A percentile compares a stretch with the other conserved stretches of the same genome.
Conservation (phyloP, 2,329 filamentous ascomycete species). For the Ilyonectria robusta region DNA sequence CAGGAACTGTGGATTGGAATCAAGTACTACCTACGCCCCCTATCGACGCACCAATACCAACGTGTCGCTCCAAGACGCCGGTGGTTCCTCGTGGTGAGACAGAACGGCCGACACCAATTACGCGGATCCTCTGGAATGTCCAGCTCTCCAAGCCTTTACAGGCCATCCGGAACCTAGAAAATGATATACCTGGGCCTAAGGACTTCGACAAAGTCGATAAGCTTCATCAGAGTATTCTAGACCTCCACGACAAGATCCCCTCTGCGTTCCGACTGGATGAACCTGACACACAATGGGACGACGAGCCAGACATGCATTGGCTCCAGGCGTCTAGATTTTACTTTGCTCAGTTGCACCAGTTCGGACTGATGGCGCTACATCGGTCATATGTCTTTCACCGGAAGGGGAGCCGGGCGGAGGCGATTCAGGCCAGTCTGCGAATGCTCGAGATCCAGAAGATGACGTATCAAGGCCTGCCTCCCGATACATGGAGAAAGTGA, state of each 20-base stretch:
- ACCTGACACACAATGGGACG: slow-evolving; percentile 71
- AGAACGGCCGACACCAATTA: slow-evolving; percentile 71
- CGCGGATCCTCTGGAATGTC: slow-evolving; percentile 66
- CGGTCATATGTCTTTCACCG: slow-evolving; percentile 74
- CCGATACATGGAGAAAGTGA: slow-evolving; percentile 63
- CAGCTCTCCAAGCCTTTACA: slow-evolving; percentile 64
- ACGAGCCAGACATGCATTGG: slow-evolving; percentile 67
- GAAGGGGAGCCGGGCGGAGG: slow-evolving; percentile 66
- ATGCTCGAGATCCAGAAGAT: slow-evolving; percentile 69
- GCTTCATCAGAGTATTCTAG: slow-evolving; percentile 66
- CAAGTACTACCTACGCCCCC: slow-evolving; percentile 64
- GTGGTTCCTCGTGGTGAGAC: slow-evolving; percentile 62
- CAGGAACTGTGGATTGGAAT: slow-evolving; percentile 68
- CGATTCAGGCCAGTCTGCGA: slow-evolving; percentile 67
- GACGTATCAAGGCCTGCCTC: slow-evolving; percentile 63
- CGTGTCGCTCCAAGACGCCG: slow-evolving; percentile 62
- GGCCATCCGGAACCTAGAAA: slow-evolving; percentile 69
- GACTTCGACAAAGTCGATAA: slow-evolving; percentile 68
- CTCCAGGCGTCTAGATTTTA: slow-evolving; percentile 61
- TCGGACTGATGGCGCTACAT: slow-evolving; percentile 72
- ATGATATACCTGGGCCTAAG: slow-evolving; percentile 68
- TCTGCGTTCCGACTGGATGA: slow-evolving; percentile 68
- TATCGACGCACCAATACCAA: slow-evolving; percentile 66
- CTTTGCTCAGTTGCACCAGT: slow-evolving; percentile 64
- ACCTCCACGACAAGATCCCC: slow-evolving; percentile 64